Evolutionary conservation across 2,329 filamentous ascomycete species (phyloP), one percentile per base, ranked within the genome.

Genomic region (Scytalidium lignicola): DNA sequence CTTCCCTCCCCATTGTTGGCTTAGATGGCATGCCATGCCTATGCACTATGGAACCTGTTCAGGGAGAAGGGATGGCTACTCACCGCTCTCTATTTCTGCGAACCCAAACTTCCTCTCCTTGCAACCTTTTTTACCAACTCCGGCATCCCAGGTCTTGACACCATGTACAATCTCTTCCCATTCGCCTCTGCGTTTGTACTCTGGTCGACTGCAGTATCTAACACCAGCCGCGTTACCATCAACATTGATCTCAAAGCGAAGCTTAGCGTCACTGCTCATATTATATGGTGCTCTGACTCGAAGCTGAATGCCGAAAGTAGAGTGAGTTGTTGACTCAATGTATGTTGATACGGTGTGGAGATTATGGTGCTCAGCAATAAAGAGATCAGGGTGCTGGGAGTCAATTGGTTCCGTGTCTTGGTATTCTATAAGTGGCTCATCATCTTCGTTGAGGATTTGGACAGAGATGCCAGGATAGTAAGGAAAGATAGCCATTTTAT

Each of bases 51-150:
- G 21, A 32, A 7, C 13, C 28, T 23, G 17, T 39, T 32, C 10
- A 39, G n/a, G 18, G 3, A 46, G 43, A 21, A 17, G 26, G 12
- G 10, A 17, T n/a, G 23, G 10, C 5, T 26, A 51, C 52, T 43
- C 32, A 55, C 54, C 50, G 0, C 44, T 52, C n/a, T 54, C 44
- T 26, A 58, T 44, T 44, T 49, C 45, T 6, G 43, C 10, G 29
- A 57, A 56, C 3, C n/a, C 44, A 20, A 61, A 57, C 1, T 41
- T 44, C n/a, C 43, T 54, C 6, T 41, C 8, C 15, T 20, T 51
- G 5, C 41, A 53, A 1, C 22, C 28, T 6, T 9, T 10, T 10
- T 26, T 26, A 26, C 23, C 23, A 5, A 5, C 6, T 6, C 23
- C 23, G 2, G 50, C 50, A 22, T 52, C 51, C 2, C 45, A 50